Conservation (phyloP, 2,329 filamentous ascomycete species). For the Magnaporthales sp. region DNA sequence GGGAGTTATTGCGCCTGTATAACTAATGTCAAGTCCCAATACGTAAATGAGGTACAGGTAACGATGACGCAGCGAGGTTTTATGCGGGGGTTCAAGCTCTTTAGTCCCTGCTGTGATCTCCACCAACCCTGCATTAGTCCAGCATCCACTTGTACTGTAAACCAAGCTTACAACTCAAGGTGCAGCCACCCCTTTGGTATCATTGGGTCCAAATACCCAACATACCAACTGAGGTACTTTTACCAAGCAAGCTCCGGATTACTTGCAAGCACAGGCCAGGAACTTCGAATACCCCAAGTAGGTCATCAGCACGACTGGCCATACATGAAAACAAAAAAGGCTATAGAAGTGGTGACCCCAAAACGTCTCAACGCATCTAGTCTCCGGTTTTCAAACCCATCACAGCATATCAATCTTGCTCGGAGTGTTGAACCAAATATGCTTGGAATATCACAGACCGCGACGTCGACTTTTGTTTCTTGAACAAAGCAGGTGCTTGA, state of each 20-base stretch:
- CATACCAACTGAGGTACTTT: not conserved
- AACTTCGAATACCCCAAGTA: no score
- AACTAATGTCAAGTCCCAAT: not conserved
- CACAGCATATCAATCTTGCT: not conserved
- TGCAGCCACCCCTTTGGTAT: not conserved
- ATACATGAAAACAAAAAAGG: no score
- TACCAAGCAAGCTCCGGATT: not conserved
- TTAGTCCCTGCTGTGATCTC: not conserved
- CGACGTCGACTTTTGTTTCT: no score
- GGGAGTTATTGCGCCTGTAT: not conserved
- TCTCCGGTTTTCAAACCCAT: not conserved
- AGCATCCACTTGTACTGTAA: not conserved
- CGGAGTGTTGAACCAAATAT: not conserved
- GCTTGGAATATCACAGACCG: not conserved
- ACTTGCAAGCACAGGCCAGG: not conserved
- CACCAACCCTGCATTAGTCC: not conserved
- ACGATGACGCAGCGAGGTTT: not conserved
- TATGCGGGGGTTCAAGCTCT: not conserved
- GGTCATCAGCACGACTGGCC: not conserved
- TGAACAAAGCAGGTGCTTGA: not conserved
- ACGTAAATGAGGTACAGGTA: not conserved
- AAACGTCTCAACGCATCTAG: not conserved
- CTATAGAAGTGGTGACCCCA: not conserved
- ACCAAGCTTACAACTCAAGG: not conserved
- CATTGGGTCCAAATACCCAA: not conserved